Evolutionary conservation across 306 rosid species (phyloP), one percentile per base, ranked within the genome.

Genomic region (Cicer pinnatifidum): DNA sequence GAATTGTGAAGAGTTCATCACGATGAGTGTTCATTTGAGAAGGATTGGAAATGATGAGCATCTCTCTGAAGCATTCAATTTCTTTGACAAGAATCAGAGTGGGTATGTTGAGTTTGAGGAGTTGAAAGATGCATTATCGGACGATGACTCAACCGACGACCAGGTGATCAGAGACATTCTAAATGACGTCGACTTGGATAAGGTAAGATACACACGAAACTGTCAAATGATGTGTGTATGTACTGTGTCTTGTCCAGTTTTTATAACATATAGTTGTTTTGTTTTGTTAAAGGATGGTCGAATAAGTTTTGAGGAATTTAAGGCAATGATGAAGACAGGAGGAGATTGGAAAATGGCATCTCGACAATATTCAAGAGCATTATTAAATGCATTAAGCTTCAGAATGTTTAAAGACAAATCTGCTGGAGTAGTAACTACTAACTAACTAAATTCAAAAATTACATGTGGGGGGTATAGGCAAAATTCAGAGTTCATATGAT

Each of bases 301-400:
- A 72, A 88, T 93, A 77, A 84, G 96, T 82, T 93, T 77, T 66
- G 88, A 85, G 46, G 98, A 91, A 82, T 93, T 93, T 73, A 89
- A 84, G 79, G 92, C 91, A 41, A 93, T 93, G 98, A 88, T 89
- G 96, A 91, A 86, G 82, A 78, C 91, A 38, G 97, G 98, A 38
- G 86, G 80, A 79, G 93, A 91, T 64, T 93, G 97, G 97, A 93
- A 93, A 84, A 91, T 93, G 98, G 80, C 96, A 11, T 93, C 98
- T 45, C 93, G 98, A 7, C 97, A 91, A 53, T 91, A 91, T 72
- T 93, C 98, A 48, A 89, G 91, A 78, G 98, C 88, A 53, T 33
- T 93, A 84, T 84, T 93, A 65, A 91, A 79, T 72, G 97, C 89
- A 37, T 85, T 90, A 37, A 93, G 97, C 88, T 67, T 81, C 80